Percentiles rank a stretch among this genome's conserved stretches.
phyloP scores from a whole-genome alignment of 768 basidiomycete species.

The Podaxis sp. region DNA sequence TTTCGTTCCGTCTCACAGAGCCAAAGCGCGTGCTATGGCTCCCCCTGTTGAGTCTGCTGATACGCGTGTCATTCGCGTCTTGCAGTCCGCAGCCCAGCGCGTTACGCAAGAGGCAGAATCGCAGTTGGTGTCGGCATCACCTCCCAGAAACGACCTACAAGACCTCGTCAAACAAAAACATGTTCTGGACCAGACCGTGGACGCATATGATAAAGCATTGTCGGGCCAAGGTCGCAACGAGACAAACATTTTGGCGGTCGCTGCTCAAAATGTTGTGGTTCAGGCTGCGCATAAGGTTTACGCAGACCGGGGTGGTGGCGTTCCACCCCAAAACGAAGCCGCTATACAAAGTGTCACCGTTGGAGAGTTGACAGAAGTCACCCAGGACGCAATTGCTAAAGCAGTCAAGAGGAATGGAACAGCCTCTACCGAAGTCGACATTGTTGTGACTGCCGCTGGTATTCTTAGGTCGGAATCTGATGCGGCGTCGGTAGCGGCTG shows the following conservation, averaged over 20 bases:
- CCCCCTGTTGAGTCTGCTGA: constrained; percentile 40
- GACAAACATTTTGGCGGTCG: constrained; percentile 64
- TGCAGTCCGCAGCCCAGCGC: constrained; percentile 75
- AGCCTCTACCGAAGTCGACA: constrained; percentile 75
- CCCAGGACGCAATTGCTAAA: constrained; percentile 71
- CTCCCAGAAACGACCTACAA: constrained; percentile 49
- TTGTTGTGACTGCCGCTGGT: constrained; percentile 68
- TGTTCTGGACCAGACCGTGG: constrained; percentile 66
- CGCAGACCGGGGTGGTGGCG: constrained; percentile 44
- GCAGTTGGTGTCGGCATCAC: constrained; percentile 55
- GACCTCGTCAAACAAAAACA: constrained; percentile 81
- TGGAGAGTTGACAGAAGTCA: constrained; percentile 50
- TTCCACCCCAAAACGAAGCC: constrained; percentile 35
- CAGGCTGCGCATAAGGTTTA: constrained; percentile 74
- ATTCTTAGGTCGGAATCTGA: constrained; percentile 40
- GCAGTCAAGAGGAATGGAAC: constrained; percentile 78
- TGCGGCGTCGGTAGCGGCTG: constrained; percentile 22
- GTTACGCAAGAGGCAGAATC: constrained; percentile 74
- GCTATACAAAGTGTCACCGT: constrained; percentile 52
- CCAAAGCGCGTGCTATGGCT: constrained; percentile 11
- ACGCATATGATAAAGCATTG: constrained; percentile 73
- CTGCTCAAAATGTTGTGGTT: constrained; percentile 79
- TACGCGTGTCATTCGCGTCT: constrained; percentile 73
- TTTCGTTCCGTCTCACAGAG: constrained; percentile 1
- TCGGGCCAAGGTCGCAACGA: constrained; percentile 53